Evolutionary conservation across 495 filamentous ascomycete species (phyloP).

Genomic region (Aspergillus cavernicola): DNA sequence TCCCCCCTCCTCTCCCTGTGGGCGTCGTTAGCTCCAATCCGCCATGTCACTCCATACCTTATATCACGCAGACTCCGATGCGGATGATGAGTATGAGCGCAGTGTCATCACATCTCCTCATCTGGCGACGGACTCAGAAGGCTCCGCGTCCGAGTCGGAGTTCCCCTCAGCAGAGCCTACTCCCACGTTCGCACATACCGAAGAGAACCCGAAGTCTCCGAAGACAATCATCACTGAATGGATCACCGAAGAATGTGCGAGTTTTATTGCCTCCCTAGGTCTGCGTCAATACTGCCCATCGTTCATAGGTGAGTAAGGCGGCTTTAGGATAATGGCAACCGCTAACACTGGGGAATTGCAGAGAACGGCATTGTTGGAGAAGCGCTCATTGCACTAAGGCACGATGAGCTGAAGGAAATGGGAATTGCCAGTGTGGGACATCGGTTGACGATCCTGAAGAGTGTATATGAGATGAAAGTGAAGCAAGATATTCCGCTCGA

Average conservation of each 20-base stretch:
- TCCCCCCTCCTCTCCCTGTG: conserved; percentile 2
- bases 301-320: conserved; percentile 63
- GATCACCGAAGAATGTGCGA: conserved; percentile 82
- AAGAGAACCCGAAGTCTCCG: conserved; percentile 65
- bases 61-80: conserved; percentile 81
- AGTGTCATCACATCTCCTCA: conserved; percentile 70
- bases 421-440: conserved; percentile 89
- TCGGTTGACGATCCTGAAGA: conserved; percentile 89
- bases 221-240: conserved; percentile 82
- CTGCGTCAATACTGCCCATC: conserved; percentile 77
- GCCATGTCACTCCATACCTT: conserved; percentile 50
- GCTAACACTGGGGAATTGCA: conserved; percentile 28
- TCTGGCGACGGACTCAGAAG: conserved; percentile 72
- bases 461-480: conserved; percentile 90
- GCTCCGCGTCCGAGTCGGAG: conserved; percentile 76
- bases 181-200: conserved; percentile 70
- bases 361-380: conserved; percentile 94
- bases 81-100: conserved; percentile 91
- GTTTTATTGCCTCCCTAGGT: conserved; percentile 76
- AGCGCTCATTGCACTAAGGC: conserved; percentile 80
- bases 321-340: not conserved
- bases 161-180: conserved; percentile 81
- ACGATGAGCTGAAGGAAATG: conserved; percentile 93
- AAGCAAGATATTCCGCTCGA: conserved; percentile 88
- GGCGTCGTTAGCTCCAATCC: conserved; percentile 13